These are phyloP conservation scores for Phytophthora crassamura DNA, from an alignment of 352 stramenopile species.

Conservation along the genomic window DNA sequence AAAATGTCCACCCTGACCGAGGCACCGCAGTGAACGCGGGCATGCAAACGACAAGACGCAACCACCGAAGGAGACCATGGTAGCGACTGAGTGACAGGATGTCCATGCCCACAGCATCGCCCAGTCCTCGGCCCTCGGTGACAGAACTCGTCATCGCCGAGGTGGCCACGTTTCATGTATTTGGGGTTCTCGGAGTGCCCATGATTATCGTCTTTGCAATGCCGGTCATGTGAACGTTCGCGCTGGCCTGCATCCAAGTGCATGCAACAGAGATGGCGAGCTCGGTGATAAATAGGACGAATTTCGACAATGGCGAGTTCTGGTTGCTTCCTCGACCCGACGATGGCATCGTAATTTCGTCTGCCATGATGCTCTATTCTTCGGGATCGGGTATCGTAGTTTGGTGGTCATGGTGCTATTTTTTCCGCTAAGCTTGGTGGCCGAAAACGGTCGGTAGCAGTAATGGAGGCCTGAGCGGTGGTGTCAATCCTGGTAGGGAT, in stretches of 20 bases:
- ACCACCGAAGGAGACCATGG: background rate
- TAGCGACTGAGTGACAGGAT: background rate
- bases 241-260: slow-evolving; percentile 48
- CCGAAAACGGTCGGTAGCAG: background rate
- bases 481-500: background rate
- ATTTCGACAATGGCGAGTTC: slow-evolving; percentile 57
- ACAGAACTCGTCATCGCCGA: slow-evolving; percentile 18
- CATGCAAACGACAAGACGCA: background rate
- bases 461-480: background rate
- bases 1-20: background rate
- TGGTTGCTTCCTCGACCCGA: slow-evolving; percentile 47
- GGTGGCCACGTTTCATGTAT: slow-evolving; percentile 39
- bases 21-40: background rate
- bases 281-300: slow-evolving; percentile 41
- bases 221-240: slow-evolving; percentile 42
- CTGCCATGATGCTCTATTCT: slow-evolving; percentile 36
- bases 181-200: slow-evolving; percentile 40
- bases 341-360: slow-evolving; percentile 22
- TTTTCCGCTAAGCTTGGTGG: slow-evolving; percentile 22
- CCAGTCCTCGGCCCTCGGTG: slow-evolving; percentile 10
- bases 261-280: slow-evolving; percentile 48
- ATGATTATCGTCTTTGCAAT: slow-evolving; percentile 53
- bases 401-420: slow-evolving; percentile 46
- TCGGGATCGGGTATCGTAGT: slow-evolving; percentile 41
- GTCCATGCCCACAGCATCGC: background rate